Evolutionary conservation across 768 basidiomycete genomes (phyloP).

Genomic region (Lentinus brumalis): DNA sequence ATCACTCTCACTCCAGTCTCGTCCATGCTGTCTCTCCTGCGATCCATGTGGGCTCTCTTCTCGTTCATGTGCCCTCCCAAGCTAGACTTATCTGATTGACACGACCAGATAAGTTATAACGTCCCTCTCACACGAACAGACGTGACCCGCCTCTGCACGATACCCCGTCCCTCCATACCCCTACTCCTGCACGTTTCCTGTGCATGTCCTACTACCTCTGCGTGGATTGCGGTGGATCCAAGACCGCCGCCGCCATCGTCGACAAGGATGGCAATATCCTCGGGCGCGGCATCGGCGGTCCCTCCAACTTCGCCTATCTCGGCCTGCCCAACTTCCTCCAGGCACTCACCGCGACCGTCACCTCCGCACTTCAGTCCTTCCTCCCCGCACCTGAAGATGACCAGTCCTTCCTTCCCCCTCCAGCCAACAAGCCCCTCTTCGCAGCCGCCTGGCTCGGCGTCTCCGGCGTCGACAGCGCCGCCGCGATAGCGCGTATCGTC

Average conservation of each 20-base stretch:
- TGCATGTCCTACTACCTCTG: slow-evolving; percentile 61
- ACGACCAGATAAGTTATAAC: slow-evolving; percentile 9
- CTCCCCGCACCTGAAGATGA: slow-evolving; percentile 39
- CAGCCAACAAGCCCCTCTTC: slow-evolving; percentile 42
- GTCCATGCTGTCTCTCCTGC: neutral
- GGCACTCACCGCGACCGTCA: slow-evolving; percentile 53
- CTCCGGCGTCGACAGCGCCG: slow-evolving; percentile 78
- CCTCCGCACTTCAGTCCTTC: slow-evolving; percentile 54
- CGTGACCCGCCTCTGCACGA: neutral
- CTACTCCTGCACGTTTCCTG: neutral
- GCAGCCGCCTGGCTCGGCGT: slow-evolving; percentile 81
- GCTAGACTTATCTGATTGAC: slow-evolving; percentile 14
- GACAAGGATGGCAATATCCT: slow-evolving; percentile 59
- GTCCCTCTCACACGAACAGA: neutral
- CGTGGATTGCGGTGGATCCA: slow-evolving; percentile 88
- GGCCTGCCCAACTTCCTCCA: slow-evolving; percentile 58
- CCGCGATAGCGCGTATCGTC: slow-evolving; percentile 58
- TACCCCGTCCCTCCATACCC: neutral
- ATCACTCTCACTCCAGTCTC: neutral
- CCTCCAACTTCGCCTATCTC: slow-evolving; percentile 87
- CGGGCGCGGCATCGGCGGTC: slow-evolving; percentile 70
- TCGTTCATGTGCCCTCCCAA: slow-evolving; percentile 10
- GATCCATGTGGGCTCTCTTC: neutral
- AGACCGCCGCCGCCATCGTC: slow-evolving; percentile 77
- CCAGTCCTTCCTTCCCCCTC: slow-evolving; percentile 37